Evolutionary conservation across 2,329 filamentous ascomycete genomes (phyloP).

Genomic region (Microdochium trichocladiopsis): DNA sequence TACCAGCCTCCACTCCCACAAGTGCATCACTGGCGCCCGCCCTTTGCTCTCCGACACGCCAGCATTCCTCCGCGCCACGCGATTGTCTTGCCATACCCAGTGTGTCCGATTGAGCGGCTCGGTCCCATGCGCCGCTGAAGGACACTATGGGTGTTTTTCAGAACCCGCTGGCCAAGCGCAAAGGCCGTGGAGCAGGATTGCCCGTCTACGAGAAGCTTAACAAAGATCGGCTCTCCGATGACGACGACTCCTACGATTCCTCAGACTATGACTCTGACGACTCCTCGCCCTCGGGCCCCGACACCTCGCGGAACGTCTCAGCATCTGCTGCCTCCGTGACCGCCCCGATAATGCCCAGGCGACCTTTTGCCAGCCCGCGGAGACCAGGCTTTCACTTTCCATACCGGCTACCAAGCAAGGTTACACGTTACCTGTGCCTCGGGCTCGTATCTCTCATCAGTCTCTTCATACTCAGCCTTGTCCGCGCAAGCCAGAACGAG

Average conservation of each 20-base stretch:
- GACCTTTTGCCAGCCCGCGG: conserved; percentile 20
- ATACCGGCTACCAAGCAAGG: conserved; percentile 63
- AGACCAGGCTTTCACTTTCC: conserved; percentile 27
- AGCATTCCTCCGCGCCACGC: not conserved
- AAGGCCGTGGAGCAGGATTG: conserved; percentile 31
- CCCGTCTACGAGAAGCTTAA: conserved; percentile 42
- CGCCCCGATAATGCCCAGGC: conserved; percentile 36
- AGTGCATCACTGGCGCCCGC: too few relatives aligned
- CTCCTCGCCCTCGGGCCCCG: conserved; percentile 35
- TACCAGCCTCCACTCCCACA: too few relatives aligned
- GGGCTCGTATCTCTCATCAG: conserved; percentile 62
- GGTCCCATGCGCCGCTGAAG: not conserved
- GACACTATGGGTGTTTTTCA: conserved; percentile 40
- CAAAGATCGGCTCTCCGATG: conserved; percentile 43
- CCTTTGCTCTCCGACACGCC: not conserved
- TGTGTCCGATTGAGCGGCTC: not conserved
- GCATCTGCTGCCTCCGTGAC: conserved; percentile 30
- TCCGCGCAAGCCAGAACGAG: conserved; percentile 66
- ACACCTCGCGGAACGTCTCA: conserved; percentile 48
- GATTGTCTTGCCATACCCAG: not conserved
- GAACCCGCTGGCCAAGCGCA: conserved; percentile 39
- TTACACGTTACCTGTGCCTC: conserved; percentile 73
- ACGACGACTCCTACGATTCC: conserved; percentile 39
- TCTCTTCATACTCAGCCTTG: conserved; percentile 69
- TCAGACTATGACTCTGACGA: conserved; percentile 23